Percentiles rank a stretch among this genome's conserved stretches.
phyloP scores from a whole-genome alignment of 2,329 filamentous ascomycete genomes.

The Fusarium multiceps region DNA sequence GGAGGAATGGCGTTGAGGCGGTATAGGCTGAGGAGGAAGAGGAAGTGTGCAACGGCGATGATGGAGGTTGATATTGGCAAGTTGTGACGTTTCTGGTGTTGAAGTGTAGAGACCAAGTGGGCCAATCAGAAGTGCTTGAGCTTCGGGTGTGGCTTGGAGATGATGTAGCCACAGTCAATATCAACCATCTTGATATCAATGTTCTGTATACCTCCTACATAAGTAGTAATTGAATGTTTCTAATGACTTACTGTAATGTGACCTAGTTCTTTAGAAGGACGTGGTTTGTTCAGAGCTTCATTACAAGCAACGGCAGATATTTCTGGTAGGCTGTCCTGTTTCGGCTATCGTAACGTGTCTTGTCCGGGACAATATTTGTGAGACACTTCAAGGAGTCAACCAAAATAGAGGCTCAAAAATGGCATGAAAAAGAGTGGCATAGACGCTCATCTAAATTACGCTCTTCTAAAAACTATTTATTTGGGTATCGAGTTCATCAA shows the following conservation, averaged over 20 bases:
- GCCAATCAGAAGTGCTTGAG: slow-evolving; percentile 32
- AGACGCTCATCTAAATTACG: slow-evolving; percentile 40
- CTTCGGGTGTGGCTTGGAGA: slow-evolving; percentile 33
- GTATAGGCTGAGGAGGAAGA: neutral
- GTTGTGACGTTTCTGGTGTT: slow-evolving; percentile 39
- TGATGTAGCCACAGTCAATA: slow-evolving; percentile 31
- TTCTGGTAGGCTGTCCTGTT: neutral
- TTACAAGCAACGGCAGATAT: neutral
- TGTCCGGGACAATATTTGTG: neutral
- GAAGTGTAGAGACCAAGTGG: slow-evolving; percentile 38
- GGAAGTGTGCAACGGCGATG: neutral
- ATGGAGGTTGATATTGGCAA: slow-evolving; percentile 23
- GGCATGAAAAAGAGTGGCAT: slow-evolving; percentile 40
- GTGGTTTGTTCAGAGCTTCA: neutral
- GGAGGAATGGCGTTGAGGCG: neutral
- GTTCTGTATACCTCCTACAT: neutral
- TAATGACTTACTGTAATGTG: neutral
- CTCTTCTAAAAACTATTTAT: slow-evolving; percentile 44
- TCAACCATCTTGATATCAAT: slow-evolving; percentile 1
- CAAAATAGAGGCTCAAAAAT: neutral
- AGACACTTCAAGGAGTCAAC: neutral
- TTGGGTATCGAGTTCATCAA: slow-evolving; percentile 49
- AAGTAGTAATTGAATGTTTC: neutral
- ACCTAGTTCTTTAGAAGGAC: too few relatives aligned
- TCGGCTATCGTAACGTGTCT: neutral